Evolutionary conservation across 2,329 filamentous ascomycete species (phyloP), one percentile per base, ranked within the genome.

Genomic region (Endothia cerciana): DNA sequence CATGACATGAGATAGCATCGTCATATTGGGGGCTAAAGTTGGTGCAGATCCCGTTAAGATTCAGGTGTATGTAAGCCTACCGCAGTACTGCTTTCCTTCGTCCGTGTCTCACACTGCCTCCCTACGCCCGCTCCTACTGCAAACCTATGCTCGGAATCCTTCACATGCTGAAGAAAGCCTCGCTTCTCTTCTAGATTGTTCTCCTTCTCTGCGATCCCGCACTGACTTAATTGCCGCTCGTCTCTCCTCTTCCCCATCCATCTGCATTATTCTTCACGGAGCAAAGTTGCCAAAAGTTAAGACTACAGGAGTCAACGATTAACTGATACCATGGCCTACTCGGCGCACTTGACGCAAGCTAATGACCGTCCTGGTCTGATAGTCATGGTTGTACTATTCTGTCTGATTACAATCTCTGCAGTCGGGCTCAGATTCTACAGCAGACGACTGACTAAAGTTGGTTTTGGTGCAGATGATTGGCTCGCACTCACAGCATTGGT

Each of bases 401-500:
- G 2, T 43, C 15, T 4, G 15, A 43, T 43, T 3, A 43, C 17
- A 43, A n/a, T 19, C 17, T 43, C 41, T 19, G 15, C 53, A 38
- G 53, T 70, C 4, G 15, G 13, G 2, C 49, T 66, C 19, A 60
- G 68, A 7, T 69, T 71, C 49, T 63, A 68, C 58, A 40, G 65
- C 5, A 67, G 69, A 43, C 53, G 40, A 25, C 22, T 71, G n/a
- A 63, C 59, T 8, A 55, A 53, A 60, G 65, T 59, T 49, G 63
- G 65, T 33, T 58, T 66, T 28, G 57, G 57, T 11, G 19, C n/a
- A 11, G 69, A 70, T 60, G 69, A 71, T 47, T 71, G 68, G 69
- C 43, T 67, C 15, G 68, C 69, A 15, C 19, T 67, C 15, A 55
- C 33, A 17, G 58, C 47, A n/a, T 19, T 43, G 41, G 41, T 43